Evolutionary conservation across 1,139 yeast species (phyloP).

Genomic region (Saccharomyces hybrid): DNA sequence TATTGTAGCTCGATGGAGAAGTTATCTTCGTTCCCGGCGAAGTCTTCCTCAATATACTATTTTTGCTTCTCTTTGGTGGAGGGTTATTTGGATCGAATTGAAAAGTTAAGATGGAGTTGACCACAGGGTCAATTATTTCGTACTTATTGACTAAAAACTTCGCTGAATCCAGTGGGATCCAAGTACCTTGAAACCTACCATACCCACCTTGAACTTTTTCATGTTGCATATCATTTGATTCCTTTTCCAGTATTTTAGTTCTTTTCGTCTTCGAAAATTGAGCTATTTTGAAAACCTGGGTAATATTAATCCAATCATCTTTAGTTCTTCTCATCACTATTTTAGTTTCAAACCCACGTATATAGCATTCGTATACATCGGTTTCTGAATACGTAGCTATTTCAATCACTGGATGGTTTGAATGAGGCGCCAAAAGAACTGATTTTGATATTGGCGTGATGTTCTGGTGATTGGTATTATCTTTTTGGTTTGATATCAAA

Average conservation of each 20-base stretch:
- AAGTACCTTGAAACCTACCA: slow-evolving; percentile 92
- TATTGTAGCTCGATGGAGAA: slow-evolving; percentile 30
- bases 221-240: slow-evolving; percentile 76
- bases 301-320: slow-evolving; percentile 87
- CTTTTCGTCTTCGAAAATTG: slow-evolving; percentile 81
- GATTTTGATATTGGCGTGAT: not conserved
- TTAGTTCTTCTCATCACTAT: slow-evolving; percentile 60
- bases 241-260: slow-evolving; percentile 78
- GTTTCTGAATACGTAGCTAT: slow-evolving; percentile 33
- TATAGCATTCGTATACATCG: slow-evolving; percentile 55
- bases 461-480: not conserved
- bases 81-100: slow-evolving; percentile 44
- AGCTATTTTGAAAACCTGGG: slow-evolving; percentile 83
- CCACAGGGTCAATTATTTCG: slow-evolving; percentile 47
- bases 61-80: slow-evolving; percentile 43
- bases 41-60: slow-evolving; percentile 26
- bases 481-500: not conserved
- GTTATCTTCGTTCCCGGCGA: slow-evolving; percentile 28
- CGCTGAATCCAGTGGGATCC: slow-evolving; percentile 65
- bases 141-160: slow-evolving; percentile 47
- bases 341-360: slow-evolving; percentile 25
- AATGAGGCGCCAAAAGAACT: slow-evolving; percentile 5
- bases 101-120: slow-evolving; percentile 44
- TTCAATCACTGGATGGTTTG: slow-evolving; percentile 24
- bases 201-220: slow-evolving; percentile 95